Conservation (phyloP, 139 green algal genomes). For the Chlamydomonas incerta region DNA sequence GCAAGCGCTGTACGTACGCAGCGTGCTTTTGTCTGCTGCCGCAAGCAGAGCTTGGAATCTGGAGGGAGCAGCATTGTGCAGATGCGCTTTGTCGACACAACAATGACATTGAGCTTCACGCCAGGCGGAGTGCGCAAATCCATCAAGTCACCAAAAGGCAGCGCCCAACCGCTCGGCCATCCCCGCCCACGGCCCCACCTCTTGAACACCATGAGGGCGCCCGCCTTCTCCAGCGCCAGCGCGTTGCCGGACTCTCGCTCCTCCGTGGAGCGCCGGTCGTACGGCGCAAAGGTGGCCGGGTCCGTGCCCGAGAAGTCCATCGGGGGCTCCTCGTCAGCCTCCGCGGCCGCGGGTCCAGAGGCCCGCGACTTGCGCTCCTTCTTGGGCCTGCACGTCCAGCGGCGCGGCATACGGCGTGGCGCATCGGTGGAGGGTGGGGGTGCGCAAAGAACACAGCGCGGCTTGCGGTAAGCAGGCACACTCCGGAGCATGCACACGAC, state of each 20-base stretch:
- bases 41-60: neutral
- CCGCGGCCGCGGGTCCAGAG: neutral
- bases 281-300: neutral
- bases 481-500: no score
- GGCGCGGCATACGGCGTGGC: no score
- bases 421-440: no score
- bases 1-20: neutral
- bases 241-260: neutral
- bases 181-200: neutral
- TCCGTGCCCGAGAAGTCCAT: slow-evolving; percentile 9
- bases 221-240: slow-evolving; percentile 12
- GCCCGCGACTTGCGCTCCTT: neutral
- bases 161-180: neutral
- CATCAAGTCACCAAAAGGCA: no score
- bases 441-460: no score
- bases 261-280: neutral
- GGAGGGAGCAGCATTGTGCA: no score
- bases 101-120: no score
- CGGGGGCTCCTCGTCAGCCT: neutral
- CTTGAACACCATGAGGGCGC: neutral
- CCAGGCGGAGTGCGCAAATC: no score
- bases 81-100: no score
- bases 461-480: no score
- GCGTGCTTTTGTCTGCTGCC: neutral
- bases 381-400: neutral